Evolutionary conservation across 345 rosid genomes (phyloP).

Genomic region (Rhodamnia rubescens): DNA sequence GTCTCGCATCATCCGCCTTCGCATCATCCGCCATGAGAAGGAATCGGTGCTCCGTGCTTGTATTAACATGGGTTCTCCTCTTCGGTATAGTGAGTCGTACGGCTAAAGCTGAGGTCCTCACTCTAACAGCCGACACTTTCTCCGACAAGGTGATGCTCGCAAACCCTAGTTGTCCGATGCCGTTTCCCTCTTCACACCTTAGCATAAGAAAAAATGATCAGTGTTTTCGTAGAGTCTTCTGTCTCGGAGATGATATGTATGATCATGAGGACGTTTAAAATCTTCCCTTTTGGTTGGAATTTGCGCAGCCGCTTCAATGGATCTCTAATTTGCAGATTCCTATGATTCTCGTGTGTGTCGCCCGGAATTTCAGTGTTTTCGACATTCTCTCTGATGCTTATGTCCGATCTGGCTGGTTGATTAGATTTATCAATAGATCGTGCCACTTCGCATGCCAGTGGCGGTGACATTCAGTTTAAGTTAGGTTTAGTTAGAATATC

Average conservation of each 20-base stretch:
- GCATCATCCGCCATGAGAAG: conserved; percentile 5
- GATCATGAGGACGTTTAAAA: background rate
- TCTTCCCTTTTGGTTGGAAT: background rate
- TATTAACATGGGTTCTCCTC: conserved; percentile 13
- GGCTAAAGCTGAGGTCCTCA: conserved; percentile 59
- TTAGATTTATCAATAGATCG: background rate
- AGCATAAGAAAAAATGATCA: background rate
- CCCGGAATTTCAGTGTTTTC: background rate
- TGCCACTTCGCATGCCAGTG: background rate
- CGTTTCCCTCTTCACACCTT: background rate
- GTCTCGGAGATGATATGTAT: background rate
- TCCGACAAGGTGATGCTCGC: conserved; percentile 64
- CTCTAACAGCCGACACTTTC: conserved; percentile 83
- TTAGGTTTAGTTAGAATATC: background rate
- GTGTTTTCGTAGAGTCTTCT: background rate
- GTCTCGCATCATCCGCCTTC: background rate
- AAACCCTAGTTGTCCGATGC: background rate
- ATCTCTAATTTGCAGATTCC: background rate
- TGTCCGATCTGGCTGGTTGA: background rate
- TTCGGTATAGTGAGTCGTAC: conserved; percentile 5
- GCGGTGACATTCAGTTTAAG: background rate
- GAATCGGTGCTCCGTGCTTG: conserved; percentile 1
- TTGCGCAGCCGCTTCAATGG: background rate
- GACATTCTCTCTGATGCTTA: background rate
- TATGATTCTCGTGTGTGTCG: background rate